Evolutionary conservation across 495 filamentous ascomycete species (phyloP), one percentile per base, ranked within the genome.

Genomic region (Evansstolkia leycettana): DNA sequence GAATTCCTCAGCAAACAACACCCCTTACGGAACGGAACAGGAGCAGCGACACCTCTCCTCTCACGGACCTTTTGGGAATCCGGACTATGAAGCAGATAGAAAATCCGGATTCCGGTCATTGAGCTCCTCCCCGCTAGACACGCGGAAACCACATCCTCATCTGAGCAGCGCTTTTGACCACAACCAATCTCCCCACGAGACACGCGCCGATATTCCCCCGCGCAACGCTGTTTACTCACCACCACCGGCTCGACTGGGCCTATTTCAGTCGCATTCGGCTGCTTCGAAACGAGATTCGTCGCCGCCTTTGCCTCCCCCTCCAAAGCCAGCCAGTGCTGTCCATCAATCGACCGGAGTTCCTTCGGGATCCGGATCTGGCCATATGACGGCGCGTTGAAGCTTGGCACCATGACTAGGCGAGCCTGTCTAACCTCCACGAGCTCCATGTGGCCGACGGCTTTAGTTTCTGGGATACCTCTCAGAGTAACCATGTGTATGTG

Each of bases 1-100:
- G 12, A 57, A 60, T 32, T 65, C 62, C 9, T 70, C 66, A 3
- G 55, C 59, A 9, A 60, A 60, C 26, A 65, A 64, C 29, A 67
- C 61, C 3, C 59, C 68, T 13, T 68, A 64, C 26, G 58, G 57
- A 17, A 45, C 38, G 13, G 64, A 66, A n/a, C 60, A 65, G 26
- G 60, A 62, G 17, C 48, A 47, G n/a, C 39, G 46, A 9, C 43
- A 43, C 14, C 42, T 41, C 13, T 25, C 36, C 24, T 25, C 4
- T 25, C 47, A 51, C 26, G 53, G 44, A 3, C 39, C 41, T 1
- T 58, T 55, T 34, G 49, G 39, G 10, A 55, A 59, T 32, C 49
- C 52, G 8, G 63, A 65, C 19, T 62, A 62, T 30, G 63, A 64
- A 27, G 42, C 20, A 8, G 61, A 58, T 17, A 52, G 47, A 18